Base-by-base conservation (phyloP, 2,329 filamentous ascomycete genomes). In the Lecanoromycetidae sp. region DNA sequence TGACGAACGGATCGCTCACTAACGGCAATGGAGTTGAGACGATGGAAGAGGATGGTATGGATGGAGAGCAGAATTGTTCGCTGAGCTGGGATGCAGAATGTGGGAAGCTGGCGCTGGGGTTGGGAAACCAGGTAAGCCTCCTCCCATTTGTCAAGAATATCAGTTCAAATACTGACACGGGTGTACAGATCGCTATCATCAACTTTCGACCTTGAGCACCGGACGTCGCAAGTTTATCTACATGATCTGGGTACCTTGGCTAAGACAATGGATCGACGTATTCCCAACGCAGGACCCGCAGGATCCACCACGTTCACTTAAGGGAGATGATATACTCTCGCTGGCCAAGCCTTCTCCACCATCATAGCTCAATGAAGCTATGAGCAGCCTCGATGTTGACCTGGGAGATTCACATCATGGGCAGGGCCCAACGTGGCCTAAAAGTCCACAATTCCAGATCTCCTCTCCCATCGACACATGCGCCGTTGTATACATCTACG, bases 71-170 rank as follows among this genome's bases (percentile, higher is more conserved):
- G 6, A 47, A 34, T 51, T 61, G 68, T 38, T 62, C 64, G 23
- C 59, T 76, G 43, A 66, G 64, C 25, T 76, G 73, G 73, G 72
- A 74, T 57, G 63, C 63, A 10, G 69, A 75, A 57, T 71, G 72
- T n/a, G 70, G 70, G 55, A 71, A 67, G 54, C 61, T 76, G 48
- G 70, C 68, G 2, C 71, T 72, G 55, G 69, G 68, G 22, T 64
- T 71, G 48, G 66, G 66, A 25, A 66, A 65, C 52, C 66, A 71
- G 66, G 71, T 74, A 61, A 33, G 61, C 56, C n/a, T 36, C 9
- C 15, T 13, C 1, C 5, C 3, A 10, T 40, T 27, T 30, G 5
- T 27, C 12, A 1, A 17, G 5, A n/a, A 20, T 15, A 10, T 8
- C 29, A 9, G n/a, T 34, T 15, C 3, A n/a, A 35, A 3, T 17